These are phyloP conservation scores for Pythium aquatile DNA, from an alignment of 352 stramenopile species.

Conservation along the genomic window DNA sequence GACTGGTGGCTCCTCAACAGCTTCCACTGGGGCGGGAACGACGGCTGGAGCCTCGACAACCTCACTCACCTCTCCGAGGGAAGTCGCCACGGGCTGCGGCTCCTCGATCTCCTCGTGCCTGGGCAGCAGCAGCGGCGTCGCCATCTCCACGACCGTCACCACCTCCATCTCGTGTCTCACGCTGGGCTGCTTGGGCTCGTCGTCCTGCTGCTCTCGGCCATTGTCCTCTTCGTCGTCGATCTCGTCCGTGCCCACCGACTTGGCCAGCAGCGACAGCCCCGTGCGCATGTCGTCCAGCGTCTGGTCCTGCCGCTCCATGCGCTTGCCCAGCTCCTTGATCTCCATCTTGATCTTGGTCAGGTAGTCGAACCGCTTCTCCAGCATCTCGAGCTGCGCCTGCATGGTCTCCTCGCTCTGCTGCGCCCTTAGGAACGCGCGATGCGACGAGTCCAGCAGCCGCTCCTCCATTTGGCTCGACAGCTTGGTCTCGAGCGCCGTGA, in stretches of 20 bases:
- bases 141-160: slow-evolving; percentile 1
- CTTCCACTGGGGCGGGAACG: not conserved
- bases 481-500: slow-evolving; percentile 34
- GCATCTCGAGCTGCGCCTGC: slow-evolving; percentile 44
- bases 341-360: slow-evolving; percentile 71
- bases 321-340: slow-evolving; percentile 59
- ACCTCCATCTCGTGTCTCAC: slow-evolving; percentile 2
- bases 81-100: too few species aligned
- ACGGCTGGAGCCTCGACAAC: not conserved
- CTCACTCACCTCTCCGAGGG: not conserved
- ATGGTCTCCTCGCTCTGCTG: slow-evolving; percentile 49
- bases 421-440: slow-evolving; percentile 26
- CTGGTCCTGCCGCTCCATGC: slow-evolving; percentile 62
- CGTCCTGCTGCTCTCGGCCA: slow-evolving; percentile 1
- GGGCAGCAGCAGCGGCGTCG: not conserved
- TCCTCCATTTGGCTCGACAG: slow-evolving; percentile 31
- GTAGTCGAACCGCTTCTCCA: slow-evolving; percentile 75
- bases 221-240: slow-evolving; percentile 43
- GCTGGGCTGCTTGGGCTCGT: slow-evolving; percentile 1
- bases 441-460: slow-evolving; percentile 31
- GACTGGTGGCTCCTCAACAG: not conserved
- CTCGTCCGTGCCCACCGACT: slow-evolving; percentile 64
- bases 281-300: slow-evolving; percentile 58
- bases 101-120: not conserved
- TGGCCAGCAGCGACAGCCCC: slow-evolving; percentile 56